Percentiles rank a stretch among this genome's conserved stretches.
Conservation (phyloP, 2,329 filamentous ascomycete genomes). For the Cladosporium austrohemisphaericum region DNA sequence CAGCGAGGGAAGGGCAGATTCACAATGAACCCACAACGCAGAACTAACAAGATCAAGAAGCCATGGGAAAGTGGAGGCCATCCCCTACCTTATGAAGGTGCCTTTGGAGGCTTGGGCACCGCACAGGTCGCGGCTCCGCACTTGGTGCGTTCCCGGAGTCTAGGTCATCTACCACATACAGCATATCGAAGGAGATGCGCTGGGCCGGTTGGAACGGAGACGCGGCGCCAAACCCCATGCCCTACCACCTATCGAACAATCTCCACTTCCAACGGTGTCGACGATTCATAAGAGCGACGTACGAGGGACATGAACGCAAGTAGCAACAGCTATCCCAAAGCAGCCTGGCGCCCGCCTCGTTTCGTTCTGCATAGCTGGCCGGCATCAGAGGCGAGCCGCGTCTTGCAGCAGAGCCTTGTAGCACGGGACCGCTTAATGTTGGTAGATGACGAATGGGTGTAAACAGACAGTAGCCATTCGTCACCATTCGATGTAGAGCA, state of each 20-base stretch:
- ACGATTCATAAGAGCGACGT: slow-evolving; percentile 8
- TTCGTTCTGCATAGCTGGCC: not conserved
- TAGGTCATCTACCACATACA: slow-evolving; percentile 7
- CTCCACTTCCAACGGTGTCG: slow-evolving; percentile 20
- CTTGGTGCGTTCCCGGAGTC: slow-evolving; percentile 3
- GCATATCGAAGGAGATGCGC: slow-evolving; percentile 4
- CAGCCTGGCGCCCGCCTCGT: slow-evolving; percentile 21
- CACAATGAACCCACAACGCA: slow-evolving; percentile 1
- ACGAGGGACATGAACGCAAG: slow-evolving; percentile 12
- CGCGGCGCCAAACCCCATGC: slow-evolving; percentile 16
- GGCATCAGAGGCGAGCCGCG: slow-evolving; percentile 8
- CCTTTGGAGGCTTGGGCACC: too few species aligned
- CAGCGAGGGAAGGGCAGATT: slow-evolving; percentile 16
- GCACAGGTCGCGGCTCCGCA: slow-evolving; percentile 20
- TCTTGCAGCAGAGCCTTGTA: slow-evolving; percentile 1
- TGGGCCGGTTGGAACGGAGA: slow-evolving; percentile 13
- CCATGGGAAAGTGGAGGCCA: slow-evolving; percentile 4
- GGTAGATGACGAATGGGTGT: not conserved
- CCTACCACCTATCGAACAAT: slow-evolving; percentile 12
- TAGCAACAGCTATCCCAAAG: slow-evolving; percentile 23
- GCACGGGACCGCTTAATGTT: not conserved
- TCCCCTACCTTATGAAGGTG: slow-evolving; percentile 12
- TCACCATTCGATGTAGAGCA: too few species aligned
- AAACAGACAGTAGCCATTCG: not conserved
- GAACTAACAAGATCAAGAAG: slow-evolving; percentile 1